Conservation (phyloP, 75 land plant species). For the Sequoia sempervirens region DNA sequence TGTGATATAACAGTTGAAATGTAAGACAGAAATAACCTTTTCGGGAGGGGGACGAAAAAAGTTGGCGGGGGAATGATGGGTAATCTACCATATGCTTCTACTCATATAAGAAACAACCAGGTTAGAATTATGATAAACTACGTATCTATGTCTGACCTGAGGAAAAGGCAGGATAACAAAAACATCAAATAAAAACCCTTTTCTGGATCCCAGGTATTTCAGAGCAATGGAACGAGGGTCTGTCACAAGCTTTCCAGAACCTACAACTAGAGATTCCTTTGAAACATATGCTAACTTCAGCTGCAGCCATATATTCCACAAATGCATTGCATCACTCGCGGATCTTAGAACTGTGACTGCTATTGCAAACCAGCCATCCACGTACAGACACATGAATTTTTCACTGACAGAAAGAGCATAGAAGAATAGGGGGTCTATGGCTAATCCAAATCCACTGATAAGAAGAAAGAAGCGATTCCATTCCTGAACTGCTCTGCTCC, state of each 20-base stretch:
- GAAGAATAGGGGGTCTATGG: constrained; percentile 86
- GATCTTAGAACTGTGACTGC: constrained; percentile 60
- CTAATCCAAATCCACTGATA: constrained; percentile 49
- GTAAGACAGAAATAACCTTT: background rate
- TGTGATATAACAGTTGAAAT: background rate
- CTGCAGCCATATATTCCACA: constrained; percentile 78
- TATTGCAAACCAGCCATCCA: constrained; percentile 70
- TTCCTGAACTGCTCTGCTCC: constrained; percentile 45
- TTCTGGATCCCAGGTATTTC: constrained; percentile 42
- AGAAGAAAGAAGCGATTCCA: constrained; percentile 78
- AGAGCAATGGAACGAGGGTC: constrained; percentile 26
- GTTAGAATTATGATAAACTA: background rate
- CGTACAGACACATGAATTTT: constrained; percentile 53
- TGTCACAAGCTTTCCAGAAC: constrained; percentile 26
- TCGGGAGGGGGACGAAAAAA: too few species aligned
- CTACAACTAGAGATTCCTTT: constrained; percentile 27
- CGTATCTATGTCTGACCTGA: constrained; percentile 36
- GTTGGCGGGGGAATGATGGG: too few species aligned
- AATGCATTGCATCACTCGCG: constrained; percentile 60
- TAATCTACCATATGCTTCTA: background rate
- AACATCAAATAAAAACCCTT: constrained; percentile 67
- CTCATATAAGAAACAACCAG: too few species aligned
- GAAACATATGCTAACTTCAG: constrained; percentile 45
- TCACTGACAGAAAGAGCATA: constrained; percentile 60
- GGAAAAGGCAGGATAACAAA: constrained; percentile 78